Conservation (phyloP, 2,329 filamentous ascomycete species). For the Botrytis tulipae region DNA sequence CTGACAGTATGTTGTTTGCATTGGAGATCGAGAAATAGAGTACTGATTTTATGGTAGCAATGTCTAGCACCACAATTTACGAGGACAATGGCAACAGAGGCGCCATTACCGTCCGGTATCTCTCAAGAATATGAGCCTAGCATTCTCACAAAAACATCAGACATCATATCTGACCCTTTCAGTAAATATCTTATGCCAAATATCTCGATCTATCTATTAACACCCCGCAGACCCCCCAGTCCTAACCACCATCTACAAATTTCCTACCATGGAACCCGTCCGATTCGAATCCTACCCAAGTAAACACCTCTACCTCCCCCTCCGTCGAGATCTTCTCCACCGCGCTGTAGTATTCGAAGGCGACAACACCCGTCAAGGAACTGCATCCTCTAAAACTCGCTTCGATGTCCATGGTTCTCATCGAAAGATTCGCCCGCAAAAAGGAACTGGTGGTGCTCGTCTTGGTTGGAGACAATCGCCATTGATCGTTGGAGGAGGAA, state of each 20-base stretch:
- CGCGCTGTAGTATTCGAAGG: slow-evolving; percentile 90
- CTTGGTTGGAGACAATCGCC: slow-evolving; percentile 79
- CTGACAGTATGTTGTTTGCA: slow-evolving; percentile 39
- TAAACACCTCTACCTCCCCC: slow-evolving; percentile 81
- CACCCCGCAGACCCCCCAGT: slow-evolving; percentile 56
- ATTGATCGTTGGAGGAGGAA: slow-evolving; percentile 79
- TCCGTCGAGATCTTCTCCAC: slow-evolving; percentile 89
- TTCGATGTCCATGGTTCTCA: slow-evolving; percentile 80
- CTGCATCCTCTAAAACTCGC: slow-evolving; percentile 78
- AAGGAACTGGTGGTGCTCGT: slow-evolving; percentile 79
- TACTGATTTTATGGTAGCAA: slow-evolving; percentile 43
- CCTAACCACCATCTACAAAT: slow-evolving; percentile 82
- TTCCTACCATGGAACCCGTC: slow-evolving; percentile 83
- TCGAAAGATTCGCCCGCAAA: slow-evolving; percentile 80
- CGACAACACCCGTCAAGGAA: slow-evolving; percentile 82
- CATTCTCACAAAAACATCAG: slow-evolving; percentile 20
- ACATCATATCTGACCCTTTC: slow-evolving; percentile 4
- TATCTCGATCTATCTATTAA: background rate
- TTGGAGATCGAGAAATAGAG: background rate
- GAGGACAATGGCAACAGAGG: slow-evolving; percentile 51
- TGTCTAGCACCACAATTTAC: slow-evolving; percentile 42
- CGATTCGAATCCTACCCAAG: slow-evolving; percentile 74
- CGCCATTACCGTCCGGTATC: slow-evolving; percentile 35
- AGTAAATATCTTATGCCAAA: background rate
- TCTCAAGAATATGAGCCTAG: slow-evolving; percentile 23